A percentile compares a stretch with the other conserved stretches of the same genome.
Conservation (phyloP, 2,329 filamentous ascomycete genomes). For the Elsinoe necatrix region DNA sequence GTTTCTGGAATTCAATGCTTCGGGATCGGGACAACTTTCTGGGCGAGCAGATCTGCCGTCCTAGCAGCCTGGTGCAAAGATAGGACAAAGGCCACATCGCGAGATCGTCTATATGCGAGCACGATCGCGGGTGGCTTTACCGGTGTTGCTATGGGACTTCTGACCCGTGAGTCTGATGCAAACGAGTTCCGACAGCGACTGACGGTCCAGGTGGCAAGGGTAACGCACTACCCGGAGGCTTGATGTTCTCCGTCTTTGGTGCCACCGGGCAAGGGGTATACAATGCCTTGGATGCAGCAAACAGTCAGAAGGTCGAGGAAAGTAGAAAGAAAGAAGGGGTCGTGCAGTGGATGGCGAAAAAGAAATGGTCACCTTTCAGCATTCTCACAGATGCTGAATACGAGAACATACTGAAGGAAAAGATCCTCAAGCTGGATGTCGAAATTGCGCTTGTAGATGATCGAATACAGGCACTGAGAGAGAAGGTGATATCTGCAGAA, state of each 20-base stretch:
- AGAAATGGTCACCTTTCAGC: constrained; percentile 63
- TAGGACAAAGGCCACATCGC: constrained; percentile 39
- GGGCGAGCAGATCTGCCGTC: constrained; percentile 47
- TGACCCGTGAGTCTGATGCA: constrained; percentile 39
- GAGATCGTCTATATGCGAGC: constrained; percentile 59
- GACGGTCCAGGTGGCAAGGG: constrained; percentile 45
- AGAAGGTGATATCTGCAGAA: too few species aligned
- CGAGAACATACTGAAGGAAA: constrained; percentile 59
- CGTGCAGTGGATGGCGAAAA: constrained; percentile 46
- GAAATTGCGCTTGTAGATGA: constrained; percentile 75
- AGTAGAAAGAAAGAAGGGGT: constrained; percentile 33
- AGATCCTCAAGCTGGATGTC: constrained; percentile 60
- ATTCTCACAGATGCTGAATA: constrained; percentile 67
- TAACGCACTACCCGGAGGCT: constrained; percentile 47
- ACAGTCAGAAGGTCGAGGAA: constrained; percentile 2
- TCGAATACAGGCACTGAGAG: constrained; percentile 50
- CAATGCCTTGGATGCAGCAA: constrained; percentile 41
- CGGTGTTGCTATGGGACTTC: constrained; percentile 43
- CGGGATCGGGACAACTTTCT: constrained; percentile 66
- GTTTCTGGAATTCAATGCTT: constrained; percentile 75
- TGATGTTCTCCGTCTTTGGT: constrained; percentile 53
- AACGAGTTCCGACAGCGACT: not conserved
- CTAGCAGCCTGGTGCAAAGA: constrained; percentile 34
- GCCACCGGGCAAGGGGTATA: constrained; percentile 49
- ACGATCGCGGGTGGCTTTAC: constrained; percentile 62